Conservation (phyloP, 2,329 filamentous ascomycete species). For the Aspergillus costaricaensis region DNA sequence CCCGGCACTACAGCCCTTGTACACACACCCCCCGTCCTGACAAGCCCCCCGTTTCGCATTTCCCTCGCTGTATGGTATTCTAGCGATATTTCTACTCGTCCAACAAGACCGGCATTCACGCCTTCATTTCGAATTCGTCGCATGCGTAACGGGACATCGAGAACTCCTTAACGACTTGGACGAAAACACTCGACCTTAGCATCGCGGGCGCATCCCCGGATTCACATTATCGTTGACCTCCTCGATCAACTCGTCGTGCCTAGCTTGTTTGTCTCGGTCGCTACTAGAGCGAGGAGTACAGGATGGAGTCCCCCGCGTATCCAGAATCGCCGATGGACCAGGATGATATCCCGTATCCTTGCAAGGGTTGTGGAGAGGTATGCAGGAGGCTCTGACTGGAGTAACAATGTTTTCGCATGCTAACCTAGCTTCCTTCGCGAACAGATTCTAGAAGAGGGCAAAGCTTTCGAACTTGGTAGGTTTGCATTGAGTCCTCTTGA, state of each 20-base stretch:
- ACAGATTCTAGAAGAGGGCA: conserved; percentile 96
- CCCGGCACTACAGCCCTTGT: conserved; percentile 10
- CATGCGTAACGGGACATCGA: conserved; percentile 15
- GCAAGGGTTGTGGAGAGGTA: conserved; percentile 92
- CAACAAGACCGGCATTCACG: conserved; percentile 2
- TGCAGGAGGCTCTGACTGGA: conserved; percentile 15
- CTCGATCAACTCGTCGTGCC: not conserved
- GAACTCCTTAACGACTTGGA: conserved; percentile 10
- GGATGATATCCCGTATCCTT: conserved; percentile 79
- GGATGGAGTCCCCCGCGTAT: conserved; percentile 59
- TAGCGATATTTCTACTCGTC: conserved; percentile 8
- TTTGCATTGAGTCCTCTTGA: not conserved
- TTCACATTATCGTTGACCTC: conserved; percentile 1
- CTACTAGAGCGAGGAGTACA: conserved; percentile 5
- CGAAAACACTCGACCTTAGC: conserved; percentile 13
- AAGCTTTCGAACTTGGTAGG: conserved; percentile 94
- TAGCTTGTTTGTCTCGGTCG: conserved; percentile 1
- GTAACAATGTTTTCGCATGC: conserved; percentile 1
- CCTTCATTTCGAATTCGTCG: conserved; percentile 6
- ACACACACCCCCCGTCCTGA: conserved; percentile 1
- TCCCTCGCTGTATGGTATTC: conserved; percentile 5
- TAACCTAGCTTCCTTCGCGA: conserved; percentile 11
- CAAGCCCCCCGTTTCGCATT: conserved; percentile 1
- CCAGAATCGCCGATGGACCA: conserved; percentile 68
- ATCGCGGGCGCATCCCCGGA: conserved; percentile 13